These are phyloP conservation scores for Suillus americanus DNA, from an alignment of 768 basidiomycete species.

Conservation along the genomic window DNA sequence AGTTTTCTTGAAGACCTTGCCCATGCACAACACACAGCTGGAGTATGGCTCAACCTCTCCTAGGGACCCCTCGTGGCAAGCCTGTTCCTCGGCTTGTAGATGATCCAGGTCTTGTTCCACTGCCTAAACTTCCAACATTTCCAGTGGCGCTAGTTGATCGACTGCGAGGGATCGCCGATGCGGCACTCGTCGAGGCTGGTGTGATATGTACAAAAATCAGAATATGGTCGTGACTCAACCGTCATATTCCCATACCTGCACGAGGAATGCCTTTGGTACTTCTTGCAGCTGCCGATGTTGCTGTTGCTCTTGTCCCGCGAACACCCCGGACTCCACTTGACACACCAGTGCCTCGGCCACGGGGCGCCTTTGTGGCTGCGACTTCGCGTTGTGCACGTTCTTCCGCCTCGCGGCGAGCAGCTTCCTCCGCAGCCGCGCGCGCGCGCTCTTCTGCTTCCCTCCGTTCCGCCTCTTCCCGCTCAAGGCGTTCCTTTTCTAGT, in stretches of 20 bases:
- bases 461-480: constrained; percentile 33
- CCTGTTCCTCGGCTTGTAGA: constrained; percentile 25
- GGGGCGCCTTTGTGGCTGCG: constrained; percentile 19
- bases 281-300: constrained; percentile 43
- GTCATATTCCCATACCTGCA: constrained; percentile 30
- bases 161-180: constrained; percentile 19
- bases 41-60: constrained; percentile 17
- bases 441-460: constrained; percentile 41
- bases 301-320: constrained; percentile 66
- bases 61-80: constrained; percentile 23
- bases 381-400: constrained; percentile 52
- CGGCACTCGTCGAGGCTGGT: constrained; percentile 14
- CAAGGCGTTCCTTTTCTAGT: constrained; percentile 32
- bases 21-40: not conserved
- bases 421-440: constrained; percentile 29
- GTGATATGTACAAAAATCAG: not conserved
- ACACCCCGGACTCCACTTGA: constrained; percentile 69
- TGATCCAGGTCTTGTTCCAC: constrained; percentile 25
- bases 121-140: constrained; percentile 15
- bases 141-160: constrained; percentile 28
- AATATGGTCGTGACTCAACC: not conserved
- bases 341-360: constrained; percentile 43
- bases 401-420: constrained; percentile 44
- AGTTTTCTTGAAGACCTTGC: not conserved
- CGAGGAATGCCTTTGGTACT: constrained; percentile 43